Evolutionary conservation across 2,329 filamentous ascomycete species (phyloP).

Genomic region (Phialophora macrospora): DNA sequence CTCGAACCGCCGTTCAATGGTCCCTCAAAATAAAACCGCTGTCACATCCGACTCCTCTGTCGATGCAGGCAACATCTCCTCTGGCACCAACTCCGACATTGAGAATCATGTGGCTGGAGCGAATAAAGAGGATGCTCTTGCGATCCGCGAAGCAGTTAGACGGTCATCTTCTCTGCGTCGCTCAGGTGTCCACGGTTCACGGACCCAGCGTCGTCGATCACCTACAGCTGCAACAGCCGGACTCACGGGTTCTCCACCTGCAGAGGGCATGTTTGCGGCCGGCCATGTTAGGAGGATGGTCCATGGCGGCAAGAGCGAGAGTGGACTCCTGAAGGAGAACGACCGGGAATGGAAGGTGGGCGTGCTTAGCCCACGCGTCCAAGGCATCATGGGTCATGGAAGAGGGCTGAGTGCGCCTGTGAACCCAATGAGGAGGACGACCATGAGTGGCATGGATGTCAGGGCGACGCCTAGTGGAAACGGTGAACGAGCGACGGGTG

Average conservation of each 20-base stretch:
- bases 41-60: conserved; percentile 42
- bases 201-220: conserved; percentile 56
- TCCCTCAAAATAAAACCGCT: conserved; percentile 45
- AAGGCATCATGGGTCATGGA: conserved; percentile 33
- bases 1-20: conserved; percentile 52
- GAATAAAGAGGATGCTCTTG: conserved; percentile 56
- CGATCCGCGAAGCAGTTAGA: conserved; percentile 62
- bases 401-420: conserved; percentile 50
- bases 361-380: conserved; percentile 63
- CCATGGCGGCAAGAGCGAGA: conserved; percentile 53
- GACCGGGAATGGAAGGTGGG: conserved; percentile 55
- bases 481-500: conserved; percentile 17
- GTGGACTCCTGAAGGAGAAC: conserved; percentile 56
- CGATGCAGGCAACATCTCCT: conserved; percentile 44
- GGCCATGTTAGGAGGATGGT: conserved; percentile 68
- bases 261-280: conserved; percentile 66
- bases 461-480: conserved; percentile 20
- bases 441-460: conserved; percentile 33
- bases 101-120: conserved; percentile 50
- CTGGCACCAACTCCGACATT: conserved; percentile 50
- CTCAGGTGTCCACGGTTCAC: conserved; percentile 45
- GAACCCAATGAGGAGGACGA: conserved; percentile 50
- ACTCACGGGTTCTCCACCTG: conserved; percentile 57
- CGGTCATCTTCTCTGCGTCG: conserved; percentile 55
- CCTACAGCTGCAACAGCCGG: conserved; percentile 54